Evolutionary conservation across 306 rosid species (phyloP).

Genomic region (Ormosia emarginata): DNA sequence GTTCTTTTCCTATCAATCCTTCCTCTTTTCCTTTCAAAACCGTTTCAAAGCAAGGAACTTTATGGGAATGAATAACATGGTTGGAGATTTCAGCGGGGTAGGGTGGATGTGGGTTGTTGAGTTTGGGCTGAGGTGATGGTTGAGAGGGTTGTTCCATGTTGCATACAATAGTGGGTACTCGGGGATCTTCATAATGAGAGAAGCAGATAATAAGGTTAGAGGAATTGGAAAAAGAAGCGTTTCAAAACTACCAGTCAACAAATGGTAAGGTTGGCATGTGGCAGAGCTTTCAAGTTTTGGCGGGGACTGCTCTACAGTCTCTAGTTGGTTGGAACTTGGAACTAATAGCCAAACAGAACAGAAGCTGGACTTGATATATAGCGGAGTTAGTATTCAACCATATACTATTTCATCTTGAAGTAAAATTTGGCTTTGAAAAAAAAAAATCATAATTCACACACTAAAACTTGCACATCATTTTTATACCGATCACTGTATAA

Average conservation of each 20-base stretch:
- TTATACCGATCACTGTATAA: no score
- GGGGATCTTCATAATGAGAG: slow-evolving; percentile 25
- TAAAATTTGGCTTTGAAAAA: neutral
- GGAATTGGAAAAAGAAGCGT: neutral
- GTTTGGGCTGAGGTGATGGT: neutral
- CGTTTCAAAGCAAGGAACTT: slow-evolving; percentile 31
- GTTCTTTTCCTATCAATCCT: slow-evolving; percentile 24
- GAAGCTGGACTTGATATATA: neutral
- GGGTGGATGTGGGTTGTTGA: slow-evolving; percentile 15
- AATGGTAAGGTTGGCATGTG: neutral
- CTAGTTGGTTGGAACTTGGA: no score
- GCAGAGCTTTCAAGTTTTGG: neutral
- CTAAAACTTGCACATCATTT: no score
- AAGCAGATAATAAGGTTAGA: neutral
- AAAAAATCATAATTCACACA: no score
- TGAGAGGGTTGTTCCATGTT: slow-evolving; percentile 41
- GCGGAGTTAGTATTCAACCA: no score
- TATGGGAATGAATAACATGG: slow-evolving; percentile 16
- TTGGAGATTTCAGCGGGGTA: neutral
- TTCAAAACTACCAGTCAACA: slow-evolving; percentile 64
- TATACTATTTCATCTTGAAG: neutral
- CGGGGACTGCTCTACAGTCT: no score
- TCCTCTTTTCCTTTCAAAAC: slow-evolving; percentile 34
- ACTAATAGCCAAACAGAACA: no score
- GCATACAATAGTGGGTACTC: slow-evolving; percentile 15